Conservation (phyloP, 495 filamentous ascomycete genomes). For the Paragyromitra xinjiangensis region DNA sequence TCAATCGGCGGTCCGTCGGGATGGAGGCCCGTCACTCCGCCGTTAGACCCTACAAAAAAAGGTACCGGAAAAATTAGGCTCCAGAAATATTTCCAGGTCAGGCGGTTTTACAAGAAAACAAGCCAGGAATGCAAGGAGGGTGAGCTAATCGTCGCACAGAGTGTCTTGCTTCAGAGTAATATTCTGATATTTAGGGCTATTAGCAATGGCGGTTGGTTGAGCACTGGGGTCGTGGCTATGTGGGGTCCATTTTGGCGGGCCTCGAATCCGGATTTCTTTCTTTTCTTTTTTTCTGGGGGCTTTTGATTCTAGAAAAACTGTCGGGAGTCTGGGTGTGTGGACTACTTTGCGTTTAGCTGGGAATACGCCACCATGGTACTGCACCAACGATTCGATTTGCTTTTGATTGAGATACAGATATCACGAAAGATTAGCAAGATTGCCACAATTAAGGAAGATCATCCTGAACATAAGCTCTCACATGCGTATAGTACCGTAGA, state of each 20-base stretch:
- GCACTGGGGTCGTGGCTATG: neutral
- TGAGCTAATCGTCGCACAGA: constrained; percentile 32
- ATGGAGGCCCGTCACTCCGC: constrained; percentile 30
- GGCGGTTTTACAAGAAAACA: neutral
- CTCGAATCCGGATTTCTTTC: constrained; percentile 23
- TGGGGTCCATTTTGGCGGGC: constrained; percentile 46
- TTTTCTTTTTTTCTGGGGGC: neutral
- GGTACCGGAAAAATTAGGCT: constrained; percentile 38
- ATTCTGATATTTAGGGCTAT: constrained; percentile 10
- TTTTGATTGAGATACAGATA: neutral
- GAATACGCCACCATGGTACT: constrained; percentile 8
- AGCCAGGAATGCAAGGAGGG: constrained; percentile 5
- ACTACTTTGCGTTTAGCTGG: neutral
- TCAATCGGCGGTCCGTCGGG: constrained; percentile 34
- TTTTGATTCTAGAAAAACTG: constrained; percentile 10
- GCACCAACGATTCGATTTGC: neutral
- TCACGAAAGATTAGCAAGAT: constrained; percentile 7
- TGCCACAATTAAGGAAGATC: neutral
- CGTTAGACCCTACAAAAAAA: constrained; percentile 23
- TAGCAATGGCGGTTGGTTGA: constrained; percentile 6
- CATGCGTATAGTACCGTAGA: neutral
- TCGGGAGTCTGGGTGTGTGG: neutral
- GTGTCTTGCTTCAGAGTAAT: neutral
- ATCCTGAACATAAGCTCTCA: constrained; percentile 11
- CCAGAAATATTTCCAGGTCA: constrained; percentile 35